Evolutionary conservation across 306 rosid species (phyloP).

Genomic region (Inga laurina): DNA sequence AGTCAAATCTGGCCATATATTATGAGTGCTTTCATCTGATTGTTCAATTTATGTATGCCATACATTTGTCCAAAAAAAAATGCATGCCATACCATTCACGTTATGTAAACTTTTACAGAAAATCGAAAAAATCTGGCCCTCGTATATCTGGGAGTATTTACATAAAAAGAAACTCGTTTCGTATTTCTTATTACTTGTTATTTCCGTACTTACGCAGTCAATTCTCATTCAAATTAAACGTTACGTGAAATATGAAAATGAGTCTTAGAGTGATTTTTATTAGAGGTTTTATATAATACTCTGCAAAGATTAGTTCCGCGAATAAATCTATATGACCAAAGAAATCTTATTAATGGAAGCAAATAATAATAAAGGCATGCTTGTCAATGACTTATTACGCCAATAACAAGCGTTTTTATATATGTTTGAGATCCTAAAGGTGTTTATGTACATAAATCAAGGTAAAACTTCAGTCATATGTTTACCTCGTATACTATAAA

Average conservation of each 20-base stretch:
- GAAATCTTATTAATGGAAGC: background rate
- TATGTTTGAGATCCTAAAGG: too few species aligned
- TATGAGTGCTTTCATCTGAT: background rate
- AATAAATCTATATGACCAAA: background rate
- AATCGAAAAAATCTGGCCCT: background rate
- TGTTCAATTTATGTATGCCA: background rate
- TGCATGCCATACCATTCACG: background rate
- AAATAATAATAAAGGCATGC: background rate
- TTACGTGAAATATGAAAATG: too few species aligned
- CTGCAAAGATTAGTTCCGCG: background rate
- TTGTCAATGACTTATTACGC: background rate
- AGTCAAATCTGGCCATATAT: slow-evolving; percentile 13
- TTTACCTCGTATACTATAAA: too few species aligned
- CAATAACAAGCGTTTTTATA: too few species aligned
- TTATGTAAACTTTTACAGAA: background rate
- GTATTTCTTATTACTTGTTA: background rate
- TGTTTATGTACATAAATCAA: too few species aligned
- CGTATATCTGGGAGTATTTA: background rate
- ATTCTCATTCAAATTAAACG: background rate
- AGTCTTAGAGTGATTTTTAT: too few species aligned
- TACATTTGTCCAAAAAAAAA: too few species aligned
- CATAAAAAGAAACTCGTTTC: background rate
- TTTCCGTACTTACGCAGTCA: background rate
- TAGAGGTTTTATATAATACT: background rate
- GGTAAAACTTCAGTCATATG: too few species aligned